Base-by-base conservation (phyloP, 1,139 yeast species). In the Zygosaccharomyces sapae region DNA sequence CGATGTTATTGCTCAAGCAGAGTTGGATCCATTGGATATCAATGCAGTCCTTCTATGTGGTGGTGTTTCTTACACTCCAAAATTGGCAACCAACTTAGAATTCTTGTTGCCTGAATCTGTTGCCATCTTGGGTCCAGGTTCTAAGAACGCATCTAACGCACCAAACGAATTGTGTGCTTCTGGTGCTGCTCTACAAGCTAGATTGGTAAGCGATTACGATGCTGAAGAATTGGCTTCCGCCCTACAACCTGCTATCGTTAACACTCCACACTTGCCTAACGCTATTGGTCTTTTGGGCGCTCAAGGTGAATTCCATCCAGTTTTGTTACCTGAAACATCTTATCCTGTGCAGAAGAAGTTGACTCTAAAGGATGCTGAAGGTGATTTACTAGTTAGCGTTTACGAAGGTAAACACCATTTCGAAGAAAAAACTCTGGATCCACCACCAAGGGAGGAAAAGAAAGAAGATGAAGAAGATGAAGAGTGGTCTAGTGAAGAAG, bases 101-200 rank as follows among this genome's bases (percentile, higher is more conserved):
- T 74, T 77, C 54, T 66, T 88, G 48, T 90, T 92, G 80, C 90
- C 94, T 53, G 95, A 86, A 67, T 68, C 83, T 49, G 87, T 95
- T 49, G 76, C 70, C 46, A 77, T 90, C 49, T 75, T 83, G 54
- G 83, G 97, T 22, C 96, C 97, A 57, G 74, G 78, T 51, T 89
- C 84, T 67, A 58, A 86, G 55, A 86, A 86, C 70, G 89, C 95
- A 48, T 66, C 84, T 52, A 81, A 85, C 73, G 57, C 63, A 50
- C 97, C 99, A 53, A 81, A 87, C 62, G 98, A 94, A 73, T 77
- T 89, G 63, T 76, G 85, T 56, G 83, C 95, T 56, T 85, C 95
- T 67, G 99, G 99, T 72, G 95, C 96, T 53, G 97, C 98, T 51
- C 78, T 92, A 66, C 98, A 94, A 76, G 98, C 97, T 44, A 81